Conservation (phyloP, 2,329 filamentous ascomycete genomes). For the Aspergillus thermomutatus region DNA sequence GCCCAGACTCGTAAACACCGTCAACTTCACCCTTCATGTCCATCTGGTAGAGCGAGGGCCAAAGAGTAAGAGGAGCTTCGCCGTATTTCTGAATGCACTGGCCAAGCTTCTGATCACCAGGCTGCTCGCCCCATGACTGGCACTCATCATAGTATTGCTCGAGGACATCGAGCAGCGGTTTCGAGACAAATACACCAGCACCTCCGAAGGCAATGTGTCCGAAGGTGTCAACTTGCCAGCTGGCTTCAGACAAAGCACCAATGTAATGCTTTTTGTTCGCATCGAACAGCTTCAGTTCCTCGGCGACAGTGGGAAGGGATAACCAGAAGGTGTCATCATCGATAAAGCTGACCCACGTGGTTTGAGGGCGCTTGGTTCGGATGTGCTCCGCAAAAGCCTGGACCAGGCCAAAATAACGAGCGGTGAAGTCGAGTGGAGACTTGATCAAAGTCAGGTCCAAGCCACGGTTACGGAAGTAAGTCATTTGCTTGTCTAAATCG, state of each 20-base stretch:
- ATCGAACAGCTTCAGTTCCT: slow-evolving; percentile 39
- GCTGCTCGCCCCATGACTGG: slow-evolving; percentile 41
- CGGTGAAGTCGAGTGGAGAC: slow-evolving; percentile 41
- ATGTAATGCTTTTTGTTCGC: slow-evolving; percentile 42
- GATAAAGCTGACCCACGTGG: slow-evolving; percentile 42
- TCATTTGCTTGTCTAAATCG: slow-evolving; percentile 37
- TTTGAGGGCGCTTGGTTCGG: slow-evolving; percentile 37
- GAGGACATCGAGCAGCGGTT: slow-evolving; percentile 37
- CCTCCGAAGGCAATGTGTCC: slow-evolving; percentile 44
- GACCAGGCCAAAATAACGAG: slow-evolving; percentile 43
- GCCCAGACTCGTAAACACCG: slow-evolving; percentile 43
- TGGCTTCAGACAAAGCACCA: slow-evolving; percentile 42
- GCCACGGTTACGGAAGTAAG: slow-evolving; percentile 41
- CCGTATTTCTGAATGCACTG: slow-evolving; percentile 42
- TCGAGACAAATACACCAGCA: slow-evolving; percentile 44
- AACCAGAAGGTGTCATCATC: slow-evolving; percentile 46
- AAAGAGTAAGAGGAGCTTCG: slow-evolving; percentile 38
- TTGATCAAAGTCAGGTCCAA: slow-evolving; percentile 38
- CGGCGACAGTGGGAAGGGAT: slow-evolving; percentile 36
- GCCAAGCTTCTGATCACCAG: slow-evolving; percentile 43
- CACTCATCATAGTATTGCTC: slow-evolving; percentile 40
- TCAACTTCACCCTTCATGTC: slow-evolving; percentile 42
- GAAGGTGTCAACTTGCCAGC: slow-evolving; percentile 43
- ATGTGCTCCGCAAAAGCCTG: slow-evolving; percentile 39
- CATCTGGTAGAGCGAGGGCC: slow-evolving; percentile 45